Conservation (phyloP, 768 basidiomycete genomes). For the Cubamyces lactineus region DNA sequence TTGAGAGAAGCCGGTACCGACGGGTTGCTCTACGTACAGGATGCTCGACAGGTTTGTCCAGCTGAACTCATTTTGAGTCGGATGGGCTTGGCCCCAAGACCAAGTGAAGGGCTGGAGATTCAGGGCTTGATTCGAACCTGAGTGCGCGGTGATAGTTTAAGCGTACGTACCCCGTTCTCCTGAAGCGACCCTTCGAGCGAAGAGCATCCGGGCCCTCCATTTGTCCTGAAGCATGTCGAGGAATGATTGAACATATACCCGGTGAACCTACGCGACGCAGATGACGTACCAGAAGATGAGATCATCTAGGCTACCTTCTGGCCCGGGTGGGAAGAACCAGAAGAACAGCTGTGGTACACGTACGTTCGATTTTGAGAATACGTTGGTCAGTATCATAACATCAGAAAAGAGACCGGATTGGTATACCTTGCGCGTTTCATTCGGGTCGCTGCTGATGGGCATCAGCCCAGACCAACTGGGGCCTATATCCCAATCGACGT, state of each 20-base stretch:
- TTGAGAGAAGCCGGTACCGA: constrained; percentile 79
- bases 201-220: constrained; percentile 79
- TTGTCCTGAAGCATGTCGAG: constrained; percentile 52
- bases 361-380: no score
- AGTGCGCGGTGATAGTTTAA: neutral
- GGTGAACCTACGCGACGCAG: neutral
- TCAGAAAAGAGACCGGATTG: no score
- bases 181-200: constrained; percentile 74
- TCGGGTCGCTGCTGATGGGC: constrained; percentile 61
- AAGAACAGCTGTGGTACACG: constrained; percentile 78
- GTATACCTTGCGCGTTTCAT: constrained; percentile 70
- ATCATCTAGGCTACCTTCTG: constrained; percentile 70
- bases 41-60: constrained; percentile 83
- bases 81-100: constrained; percentile 63
- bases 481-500: constrained; percentile 73
- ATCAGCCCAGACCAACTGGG: constrained; percentile 77
- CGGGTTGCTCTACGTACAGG: constrained; percentile 78
- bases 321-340: constrained; percentile 84
- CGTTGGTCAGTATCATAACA: neutral
- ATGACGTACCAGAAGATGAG: constrained; percentile 68
- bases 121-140: neutral
- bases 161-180: constrained; percentile 68
- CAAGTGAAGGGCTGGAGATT: constrained; percentile 64
- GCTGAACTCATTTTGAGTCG: constrained; percentile 66
- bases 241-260: neutral